Percentiles rank a stretch among this genome's conserved stretches.
phyloP scores from a whole-genome alignment of 139 green algal species.

The Tetraselmis chui region DNA sequence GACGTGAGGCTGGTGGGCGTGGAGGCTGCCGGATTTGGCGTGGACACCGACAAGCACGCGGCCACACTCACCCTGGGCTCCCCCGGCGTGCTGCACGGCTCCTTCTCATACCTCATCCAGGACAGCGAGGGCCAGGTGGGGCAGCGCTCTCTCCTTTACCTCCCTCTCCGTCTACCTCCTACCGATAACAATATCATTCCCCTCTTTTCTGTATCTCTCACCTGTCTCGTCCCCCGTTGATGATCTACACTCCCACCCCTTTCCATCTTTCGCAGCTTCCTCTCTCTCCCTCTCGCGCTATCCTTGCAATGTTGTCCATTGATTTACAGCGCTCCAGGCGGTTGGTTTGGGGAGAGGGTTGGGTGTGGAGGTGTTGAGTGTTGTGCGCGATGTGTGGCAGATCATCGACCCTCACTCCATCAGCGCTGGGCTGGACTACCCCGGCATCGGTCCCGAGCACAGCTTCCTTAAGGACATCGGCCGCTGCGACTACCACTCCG shows the following conservation, averaged over 20 bases:
- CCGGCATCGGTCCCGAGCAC: constrained; percentile 95
- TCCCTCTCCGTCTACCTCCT: too few relatives aligned
- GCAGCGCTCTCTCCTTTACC: too few relatives aligned
- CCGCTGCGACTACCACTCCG: constrained; percentile 89
- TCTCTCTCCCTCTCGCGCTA: too few relatives aligned
- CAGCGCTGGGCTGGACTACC: constrained; percentile 95
- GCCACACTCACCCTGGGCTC: constrained; percentile 91
- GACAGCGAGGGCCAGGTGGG: constrained; percentile 10
- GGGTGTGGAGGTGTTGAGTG: not conserved
- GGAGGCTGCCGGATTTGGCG: constrained; percentile 78
- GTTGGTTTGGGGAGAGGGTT: not conserved
- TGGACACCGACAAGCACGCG: constrained; percentile 90
- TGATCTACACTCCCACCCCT: too few relatives aligned
- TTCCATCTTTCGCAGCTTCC: too few relatives aligned
- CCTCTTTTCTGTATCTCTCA: too few relatives aligned
- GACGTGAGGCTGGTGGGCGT: constrained; percentile 67
- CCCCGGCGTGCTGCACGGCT: constrained; percentile 94
- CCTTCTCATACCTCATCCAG: constrained; percentile 92
- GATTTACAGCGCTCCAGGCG: too few relatives aligned
- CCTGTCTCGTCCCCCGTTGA: too few relatives aligned
- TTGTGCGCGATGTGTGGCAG: constrained; percentile 73
- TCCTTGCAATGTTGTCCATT: too few relatives aligned
- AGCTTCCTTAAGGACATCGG: constrained; percentile 92
- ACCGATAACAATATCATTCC: too few relatives aligned
- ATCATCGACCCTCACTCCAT: constrained; percentile 98